phyloP scores from a whole-genome alignment of 2,329 filamentous ascomycete genomes.

The Phoma sp. region DNA sequence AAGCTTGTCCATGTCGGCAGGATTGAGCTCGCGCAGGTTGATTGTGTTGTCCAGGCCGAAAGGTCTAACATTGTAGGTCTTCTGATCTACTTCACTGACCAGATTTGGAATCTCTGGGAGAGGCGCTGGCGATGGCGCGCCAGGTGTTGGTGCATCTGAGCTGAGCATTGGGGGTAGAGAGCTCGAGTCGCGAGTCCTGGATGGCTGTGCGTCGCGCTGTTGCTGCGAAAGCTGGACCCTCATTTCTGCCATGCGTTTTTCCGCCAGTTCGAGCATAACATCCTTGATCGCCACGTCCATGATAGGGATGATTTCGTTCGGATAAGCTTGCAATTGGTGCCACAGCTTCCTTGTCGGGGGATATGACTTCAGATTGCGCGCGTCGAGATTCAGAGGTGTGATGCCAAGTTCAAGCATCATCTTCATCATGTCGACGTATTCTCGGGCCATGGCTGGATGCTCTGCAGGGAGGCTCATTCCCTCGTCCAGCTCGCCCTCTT shows the following conservation, averaged over 20 bases:
- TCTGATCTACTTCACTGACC: constrained; percentile 76
- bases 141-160: constrained; percentile 69
- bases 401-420: constrained; percentile 89
- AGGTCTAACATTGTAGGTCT: constrained; percentile 83
- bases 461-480: constrained; percentile 69
- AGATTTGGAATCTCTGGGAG: constrained; percentile 68
- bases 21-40: constrained; percentile 93
- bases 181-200: constrained; percentile 61
- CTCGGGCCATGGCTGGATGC: constrained; percentile 74
- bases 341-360: constrained; percentile 91
- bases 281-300: constrained; percentile 97
- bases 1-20: constrained; percentile 95
- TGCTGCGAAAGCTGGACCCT: constrained; percentile 63
- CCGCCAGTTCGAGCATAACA: constrained; percentile 86
- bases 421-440: constrained; percentile 84
- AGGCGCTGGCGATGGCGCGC: constrained; percentile 39
- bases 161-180: constrained; percentile 79
- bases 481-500: constrained; percentile 79
- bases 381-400: constrained; percentile 84
- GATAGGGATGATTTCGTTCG: constrained; percentile 92
- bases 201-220: constrained; percentile 53
- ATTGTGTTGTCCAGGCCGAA: constrained; percentile 86
- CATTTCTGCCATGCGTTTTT: constrained; percentile 75
- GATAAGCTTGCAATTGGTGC: constrained; percentile 93
- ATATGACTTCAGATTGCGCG: constrained; percentile 88